Percentiles rank a stretch among this genome's conserved stretches.
Evolutionary conservation across 108 stramenopile species (phyloP).

Genomic region (Cyclotella choctawhatcheeana): DNA sequence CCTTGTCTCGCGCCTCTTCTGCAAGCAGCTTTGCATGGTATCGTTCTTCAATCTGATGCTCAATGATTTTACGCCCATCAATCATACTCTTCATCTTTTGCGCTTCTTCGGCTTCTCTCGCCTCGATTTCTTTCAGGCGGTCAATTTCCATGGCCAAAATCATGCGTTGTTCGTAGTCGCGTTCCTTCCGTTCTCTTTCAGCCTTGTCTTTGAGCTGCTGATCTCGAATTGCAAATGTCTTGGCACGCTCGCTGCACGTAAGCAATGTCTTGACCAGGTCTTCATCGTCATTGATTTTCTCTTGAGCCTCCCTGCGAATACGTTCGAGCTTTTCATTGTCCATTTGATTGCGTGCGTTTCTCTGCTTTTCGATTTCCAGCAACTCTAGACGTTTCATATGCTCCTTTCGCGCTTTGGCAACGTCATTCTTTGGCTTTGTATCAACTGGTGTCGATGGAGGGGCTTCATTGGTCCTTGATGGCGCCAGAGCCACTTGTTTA

Average conservation of each 20-base stretch:
- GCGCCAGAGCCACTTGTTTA: conserved; percentile 33
- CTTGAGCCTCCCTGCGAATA: conserved; percentile 69
- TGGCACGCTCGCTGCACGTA: conserved; percentile 70
- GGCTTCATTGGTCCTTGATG: conserved; percentile 4
- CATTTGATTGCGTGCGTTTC: conserved; percentile 47
- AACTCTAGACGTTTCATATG: conserved; percentile 71
- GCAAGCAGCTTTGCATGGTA: conserved; percentile 55
- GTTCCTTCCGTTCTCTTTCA: conserved; percentile 54
- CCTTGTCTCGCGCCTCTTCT: conserved; percentile 83
- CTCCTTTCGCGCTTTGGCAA: conserved; percentile 57
- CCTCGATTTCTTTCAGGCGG: conserved; percentile 66
- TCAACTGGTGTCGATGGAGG: background rate
- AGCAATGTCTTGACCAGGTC: conserved; percentile 79
- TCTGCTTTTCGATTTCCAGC: conserved; percentile 58
- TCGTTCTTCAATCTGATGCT: conserved; percentile 72
- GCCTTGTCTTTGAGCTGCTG: conserved; percentile 76
- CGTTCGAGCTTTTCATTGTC: conserved; percentile 57
- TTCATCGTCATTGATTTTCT: conserved; percentile 64
- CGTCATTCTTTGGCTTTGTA: conserved; percentile 14
- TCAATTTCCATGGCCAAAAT: conserved; percentile 78
- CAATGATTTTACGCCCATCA: conserved; percentile 75
- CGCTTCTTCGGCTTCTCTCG: conserved; percentile 65
- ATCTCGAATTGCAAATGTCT: conserved; percentile 83
- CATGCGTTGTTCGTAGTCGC: conserved; percentile 73
- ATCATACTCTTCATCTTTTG: conserved; percentile 62